Evolutionary conservation across 2,329 filamentous ascomycete species (phyloP), one percentile per base, ranked within the genome.

Genomic region (Nemania abortiva): DNA sequence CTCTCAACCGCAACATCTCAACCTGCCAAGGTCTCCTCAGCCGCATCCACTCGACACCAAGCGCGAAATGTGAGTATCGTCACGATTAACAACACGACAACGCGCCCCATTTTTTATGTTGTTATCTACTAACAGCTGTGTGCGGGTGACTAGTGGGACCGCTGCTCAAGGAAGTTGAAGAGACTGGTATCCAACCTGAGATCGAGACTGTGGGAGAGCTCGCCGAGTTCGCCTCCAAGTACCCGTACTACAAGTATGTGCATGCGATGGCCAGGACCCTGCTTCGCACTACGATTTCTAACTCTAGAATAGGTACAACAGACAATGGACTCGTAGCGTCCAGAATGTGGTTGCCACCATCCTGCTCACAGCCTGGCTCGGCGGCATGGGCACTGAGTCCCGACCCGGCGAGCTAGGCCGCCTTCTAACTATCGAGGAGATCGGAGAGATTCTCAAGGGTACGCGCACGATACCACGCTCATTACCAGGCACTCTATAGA

Each of bases 231-330:
- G 94, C 95, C 1, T 95, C 94, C 29, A 87, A 92, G 79, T 91
- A 97, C 77, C 95, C 96, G 0, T 99, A 98, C 85, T 99, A 98
- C 89, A 98, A 97, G 87, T 98, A 78, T 55, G 82, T 49, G 63
- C 50, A 27, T 61, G 13, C 56, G 6, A 7, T 50, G 11, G 18
- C 11, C 6, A 10, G 6, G 34, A 13, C 27, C 54, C 54, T 24
- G 1, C 6, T 56, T 6, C 29, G 7, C 15, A 10, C 11, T 22
- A 53, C 39, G 11, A 4, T 45, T 49, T 50, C 67, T 69, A 52
- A 74, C 37, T 37, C 1, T 18, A 42, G 2, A 13, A 31, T 66
- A 90, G 89, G 74, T 91, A 97, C 84, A 98, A 98, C 81, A 84
- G 86, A 65, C 89, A 94, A 79, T 99, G 96, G 96, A 88, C 90